Conservation (phyloP, 75 land plant species). For the Chamaecyparis obtusa region DNA sequence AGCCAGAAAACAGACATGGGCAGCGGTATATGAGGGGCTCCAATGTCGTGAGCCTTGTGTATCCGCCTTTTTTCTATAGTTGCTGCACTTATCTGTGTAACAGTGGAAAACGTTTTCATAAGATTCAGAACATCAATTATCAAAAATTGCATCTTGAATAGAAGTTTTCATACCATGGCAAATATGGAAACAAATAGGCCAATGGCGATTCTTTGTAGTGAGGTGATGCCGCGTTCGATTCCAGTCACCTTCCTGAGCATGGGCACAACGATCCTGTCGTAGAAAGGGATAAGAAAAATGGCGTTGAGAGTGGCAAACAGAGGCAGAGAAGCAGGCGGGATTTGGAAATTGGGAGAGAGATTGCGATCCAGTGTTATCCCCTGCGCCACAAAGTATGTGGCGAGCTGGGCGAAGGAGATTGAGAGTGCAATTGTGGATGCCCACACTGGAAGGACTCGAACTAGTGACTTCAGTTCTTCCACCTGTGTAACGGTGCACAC, state of each 20-base stretch:
- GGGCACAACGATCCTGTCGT: slow-evolving; percentile 48
- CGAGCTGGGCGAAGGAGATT: slow-evolving; percentile 41
- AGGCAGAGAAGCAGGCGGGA: slow-evolving; percentile 50
- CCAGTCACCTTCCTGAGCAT: slow-evolving; percentile 26
- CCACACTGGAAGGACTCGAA: slow-evolving; percentile 51
- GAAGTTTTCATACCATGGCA: slow-evolving; percentile 19
- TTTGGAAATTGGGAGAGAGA: slow-evolving; percentile 23
- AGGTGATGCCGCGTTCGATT: slow-evolving; percentile 44
- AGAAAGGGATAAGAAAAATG: slow-evolving; percentile 45
- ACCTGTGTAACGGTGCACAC: slow-evolving; percentile 59
- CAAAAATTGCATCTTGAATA: too few relatives aligned
- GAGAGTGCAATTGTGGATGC: slow-evolving; percentile 35
- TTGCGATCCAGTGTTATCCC: slow-evolving; percentile 36
- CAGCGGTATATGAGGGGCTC: slow-evolving; percentile 19
- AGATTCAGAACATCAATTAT: too few relatives aligned
- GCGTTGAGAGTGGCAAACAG: slow-evolving; percentile 36
- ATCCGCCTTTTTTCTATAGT: slow-evolving; percentile 42
- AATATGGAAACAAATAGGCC: slow-evolving; percentile 48
- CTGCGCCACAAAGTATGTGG: slow-evolving; percentile 47
- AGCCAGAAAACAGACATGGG: slow-evolving; percentile 71
- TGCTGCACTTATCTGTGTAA: slow-evolving; percentile 21
- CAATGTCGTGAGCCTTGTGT: slow-evolving; percentile 9
- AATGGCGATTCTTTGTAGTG: slow-evolving; percentile 52
- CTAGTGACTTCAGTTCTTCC: slow-evolving; percentile 54
- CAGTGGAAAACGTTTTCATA: background rate